Evolutionary conservation across 2,329 filamentous ascomycete genomes (phyloP), one percentile per base, ranked within the genome.

Genomic region (Trichoderma aggressivum): DNA sequence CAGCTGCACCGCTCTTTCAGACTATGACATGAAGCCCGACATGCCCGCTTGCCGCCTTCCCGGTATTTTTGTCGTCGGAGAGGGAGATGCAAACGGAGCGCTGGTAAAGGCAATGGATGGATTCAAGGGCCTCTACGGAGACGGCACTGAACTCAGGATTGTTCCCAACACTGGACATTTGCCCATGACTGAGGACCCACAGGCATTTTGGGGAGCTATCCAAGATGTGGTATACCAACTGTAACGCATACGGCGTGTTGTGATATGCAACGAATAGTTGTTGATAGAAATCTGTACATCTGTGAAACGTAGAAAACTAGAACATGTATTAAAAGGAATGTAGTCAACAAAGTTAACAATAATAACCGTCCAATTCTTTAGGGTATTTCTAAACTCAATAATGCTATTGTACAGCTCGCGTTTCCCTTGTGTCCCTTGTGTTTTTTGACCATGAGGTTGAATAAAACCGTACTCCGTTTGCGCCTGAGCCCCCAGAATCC

Each of bases 61-160:
- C 0, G 91, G 89, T 0, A 79, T 92, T 66, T 88, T 97, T 67
- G 86, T 94, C 0, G 93, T 91, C 0, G 93, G 93, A 1, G 89
- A 90, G 16, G 86, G 86, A 0, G 94, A 97, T 77, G 93, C 90
- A 0, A 87, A 86, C 74, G 87, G 87, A 1, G 91, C 91, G 1
- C 78, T 97, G 67, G 92, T 92, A 0, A 90, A 90, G 82, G 91
- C 91, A 5, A 97, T 97, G 93, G 89, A 91, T 68, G 89, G 89
- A 16, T 93, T 94, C 86, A 88, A 86, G 69, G 84, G 81, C 0
- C 78, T 82, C 21, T 79, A 93, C 55, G 90, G 91, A 0, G 78
- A 80, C 0, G 88, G 86, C 0, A 86, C 86, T 0, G 85, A 88
- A 71, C 85, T 94, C 74, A 88, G 86, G 78, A 80, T 92, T 71